Conservation (phyloP, 2,329 filamentous ascomycete genomes). For the Orbilia quercus region DNA sequence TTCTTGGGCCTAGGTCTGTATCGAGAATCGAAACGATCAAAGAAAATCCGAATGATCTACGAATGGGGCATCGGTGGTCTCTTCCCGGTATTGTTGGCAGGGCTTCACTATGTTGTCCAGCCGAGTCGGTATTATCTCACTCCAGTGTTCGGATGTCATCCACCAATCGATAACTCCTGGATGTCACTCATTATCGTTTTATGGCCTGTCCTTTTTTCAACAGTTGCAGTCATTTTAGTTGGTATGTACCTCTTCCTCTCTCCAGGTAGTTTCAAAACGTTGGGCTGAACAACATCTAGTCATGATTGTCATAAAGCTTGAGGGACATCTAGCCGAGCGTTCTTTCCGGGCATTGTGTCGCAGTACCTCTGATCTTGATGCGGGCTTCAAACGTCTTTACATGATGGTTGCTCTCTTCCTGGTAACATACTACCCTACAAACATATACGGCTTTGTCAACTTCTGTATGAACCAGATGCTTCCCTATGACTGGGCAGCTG, state of each 20-base stretch:
- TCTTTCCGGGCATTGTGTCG: constrained; percentile 68
- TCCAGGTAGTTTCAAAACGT: background rate
- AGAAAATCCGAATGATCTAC: constrained; percentile 65
- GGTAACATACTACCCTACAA: constrained; percentile 68
- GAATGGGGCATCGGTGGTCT: constrained; percentile 70
- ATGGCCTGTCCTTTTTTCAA: constrained; percentile 69
- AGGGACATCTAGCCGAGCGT: constrained; percentile 71
- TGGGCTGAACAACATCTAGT: constrained; percentile 63
- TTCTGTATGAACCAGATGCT: constrained; percentile 64
- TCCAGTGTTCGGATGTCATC: constrained; percentile 71
- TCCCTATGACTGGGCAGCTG: constrained; percentile 67
- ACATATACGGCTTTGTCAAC: constrained; percentile 67
- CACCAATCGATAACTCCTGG: constrained; percentile 70
- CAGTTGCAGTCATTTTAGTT: constrained; percentile 70
- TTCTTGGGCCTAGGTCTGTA: constrained; percentile 70
- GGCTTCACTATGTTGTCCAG: constrained; percentile 72
- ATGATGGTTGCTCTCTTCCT: constrained; percentile 68
- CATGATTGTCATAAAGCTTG: constrained; percentile 71
- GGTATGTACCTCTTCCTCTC: constrained; percentile 64
- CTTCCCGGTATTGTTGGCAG: constrained; percentile 69
- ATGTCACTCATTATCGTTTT: constrained; percentile 68
- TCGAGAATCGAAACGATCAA: constrained; percentile 66
- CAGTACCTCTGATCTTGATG: constrained; percentile 68
- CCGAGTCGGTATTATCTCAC: constrained; percentile 70
- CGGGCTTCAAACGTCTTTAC: constrained; percentile 73